phyloP scores from a whole-genome alignment of 2,329 filamentous ascomycete genomes.

The Cadophora malorum region DNA sequence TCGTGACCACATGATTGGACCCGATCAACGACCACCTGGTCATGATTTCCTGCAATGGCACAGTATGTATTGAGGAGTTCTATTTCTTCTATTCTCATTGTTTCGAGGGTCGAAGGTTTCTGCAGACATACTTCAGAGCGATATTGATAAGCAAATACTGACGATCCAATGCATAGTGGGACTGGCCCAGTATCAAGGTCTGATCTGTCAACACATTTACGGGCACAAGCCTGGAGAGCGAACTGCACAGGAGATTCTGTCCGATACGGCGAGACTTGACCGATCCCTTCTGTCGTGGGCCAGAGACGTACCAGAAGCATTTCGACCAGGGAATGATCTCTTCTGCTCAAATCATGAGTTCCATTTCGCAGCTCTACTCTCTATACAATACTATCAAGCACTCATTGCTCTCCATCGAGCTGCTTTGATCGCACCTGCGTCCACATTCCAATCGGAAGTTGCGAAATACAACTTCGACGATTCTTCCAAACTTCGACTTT shows the following conservation, averaged over 20 bases:
- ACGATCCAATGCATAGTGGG: too few relatives aligned
- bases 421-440: slow-evolving; percentile 1
- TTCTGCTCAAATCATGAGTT: slow-evolving; percentile 7
- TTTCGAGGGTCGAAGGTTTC: too few relatives aligned
- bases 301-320: slow-evolving; percentile 6
- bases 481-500: slow-evolving; percentile 13
- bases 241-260: slow-evolving; percentile 3
- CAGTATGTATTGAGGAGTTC: too few relatives aligned
- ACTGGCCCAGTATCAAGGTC: slow-evolving; percentile 12
- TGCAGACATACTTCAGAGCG: too few relatives aligned
- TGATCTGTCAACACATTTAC: slow-evolving; percentile 18
- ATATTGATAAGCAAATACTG: too few relatives aligned
- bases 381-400: slow-evolving; percentile 19
- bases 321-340: slow-evolving; percentile 16
- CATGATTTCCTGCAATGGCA: slow-evolving; percentile 8
- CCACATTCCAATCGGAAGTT: slow-evolving; percentile 7
- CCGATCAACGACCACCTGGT: not conserved
- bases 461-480: slow-evolving; percentile 1
- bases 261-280: slow-evolving; percentile 14
- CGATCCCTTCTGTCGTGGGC: slow-evolving; percentile 7
- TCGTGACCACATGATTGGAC: slow-evolving; percentile 13
- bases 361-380: slow-evolving; percentile 4
- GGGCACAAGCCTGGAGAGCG: slow-evolving; percentile 17
- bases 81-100: too few relatives aligned
- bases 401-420: slow-evolving; percentile 15